Evolutionary conservation across 2,329 filamentous ascomycete species (phyloP), one percentile per base, ranked within the genome.

Genomic region (Hypoxylon sp.): DNA sequence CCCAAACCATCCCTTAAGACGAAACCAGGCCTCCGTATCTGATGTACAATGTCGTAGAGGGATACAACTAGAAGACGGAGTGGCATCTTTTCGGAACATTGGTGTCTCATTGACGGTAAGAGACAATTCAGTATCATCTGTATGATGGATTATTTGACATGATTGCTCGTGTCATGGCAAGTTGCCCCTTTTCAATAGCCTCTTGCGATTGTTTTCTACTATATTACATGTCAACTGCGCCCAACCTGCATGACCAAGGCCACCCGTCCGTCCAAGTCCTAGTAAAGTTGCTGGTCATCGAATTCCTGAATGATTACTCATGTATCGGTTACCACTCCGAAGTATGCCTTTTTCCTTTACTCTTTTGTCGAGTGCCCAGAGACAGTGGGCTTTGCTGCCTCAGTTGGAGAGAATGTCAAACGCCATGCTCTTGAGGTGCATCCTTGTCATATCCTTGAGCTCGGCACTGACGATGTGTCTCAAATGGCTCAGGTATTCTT

Each of bases 141-240:
- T 16, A 43, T 27, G 32, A n/a, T 25, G n/a, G n/a, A 21, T 53
- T 23, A 62, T 62, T 62, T 27, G 25, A 41, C 52, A 46, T 30
- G 45, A 56, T 62, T 19, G 45, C 52, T 51, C 59, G 51, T 53
- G 46, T 23, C n/a, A n/a, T n/a, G n/a, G n/a, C n/a, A n/a, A n/a
- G n/a, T n/a, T 32, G 2, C 14, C 32, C 32, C 14, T 4, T 16
- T n/a, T 16, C 14, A 1, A 6, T 37, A 37, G 6, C 32, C 12
- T 14, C 14, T 37, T 56, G 46, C 37, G 34, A 53, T 30, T 16
- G 9, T n/a, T 43, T 37, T 53, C 29, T 53, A 41, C 23, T 37
- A 43, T 37, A 4, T 43, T 25, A 37, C 32, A 51, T 12, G 14
- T 1, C 7, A 19, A 9, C 21, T 34, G 8, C 34, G 14, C 23